phyloP scores from a whole-genome alignment of 768 basidiomycete species.

The Lanmaoa pseudosensibilis region DNA sequence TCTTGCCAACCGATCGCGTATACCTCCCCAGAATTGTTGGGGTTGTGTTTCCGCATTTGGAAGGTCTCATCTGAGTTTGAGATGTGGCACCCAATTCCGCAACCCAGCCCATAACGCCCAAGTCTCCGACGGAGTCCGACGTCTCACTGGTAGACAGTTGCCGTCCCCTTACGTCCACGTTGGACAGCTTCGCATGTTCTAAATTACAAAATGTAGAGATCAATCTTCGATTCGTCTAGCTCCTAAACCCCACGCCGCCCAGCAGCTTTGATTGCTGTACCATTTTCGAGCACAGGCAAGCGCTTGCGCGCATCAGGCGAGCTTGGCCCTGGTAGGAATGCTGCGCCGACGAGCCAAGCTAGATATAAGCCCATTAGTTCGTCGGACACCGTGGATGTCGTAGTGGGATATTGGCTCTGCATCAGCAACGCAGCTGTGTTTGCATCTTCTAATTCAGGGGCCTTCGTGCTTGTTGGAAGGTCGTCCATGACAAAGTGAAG shows the following conservation, averaged over 20 bases:
- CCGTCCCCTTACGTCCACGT: neutral
- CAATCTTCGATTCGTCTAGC: neutral
- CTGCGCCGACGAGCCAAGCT: conserved; percentile 86
- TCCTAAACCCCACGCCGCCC: conserved; percentile 61
- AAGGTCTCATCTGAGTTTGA: neutral
- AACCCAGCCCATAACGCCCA: neutral
- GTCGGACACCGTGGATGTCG: conserved; percentile 64
- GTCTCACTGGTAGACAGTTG: neutral
- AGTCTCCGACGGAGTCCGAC: neutral
- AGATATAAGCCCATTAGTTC: conserved; percentile 83
- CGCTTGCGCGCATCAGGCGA: conserved; percentile 37
- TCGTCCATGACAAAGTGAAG: conserved; percentile 98
- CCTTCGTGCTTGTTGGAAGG: conserved; percentile 93
- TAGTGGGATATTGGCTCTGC: conserved; percentile 37
- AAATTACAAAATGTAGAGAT: neutral
- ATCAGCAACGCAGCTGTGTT: conserved; percentile 71
- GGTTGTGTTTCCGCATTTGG: neutral
- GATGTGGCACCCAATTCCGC: neutral
- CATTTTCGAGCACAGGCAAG: conserved; percentile 48
- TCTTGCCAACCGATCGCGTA: no score
- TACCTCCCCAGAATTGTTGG: neutral
- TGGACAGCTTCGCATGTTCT: neutral
- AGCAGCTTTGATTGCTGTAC: conserved; percentile 55
- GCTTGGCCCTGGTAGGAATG: conserved; percentile 68
- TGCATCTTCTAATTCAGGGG: conserved; percentile 83